Conservation (phyloP, 345 rosid species). For the Pseudoturritis turrita region DNA sequence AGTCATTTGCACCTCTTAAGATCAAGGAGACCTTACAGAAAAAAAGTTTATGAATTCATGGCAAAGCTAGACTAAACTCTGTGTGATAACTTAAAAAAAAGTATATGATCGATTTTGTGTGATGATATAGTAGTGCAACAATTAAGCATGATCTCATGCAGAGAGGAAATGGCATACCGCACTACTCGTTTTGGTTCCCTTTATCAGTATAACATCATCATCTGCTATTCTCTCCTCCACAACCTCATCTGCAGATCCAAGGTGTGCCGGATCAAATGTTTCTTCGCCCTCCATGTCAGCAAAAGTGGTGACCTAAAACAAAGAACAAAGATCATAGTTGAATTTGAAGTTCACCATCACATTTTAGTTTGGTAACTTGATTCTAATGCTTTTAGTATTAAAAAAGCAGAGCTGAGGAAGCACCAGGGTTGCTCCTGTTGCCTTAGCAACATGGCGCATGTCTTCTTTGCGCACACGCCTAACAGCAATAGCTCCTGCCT, state of each 20-base stretch:
- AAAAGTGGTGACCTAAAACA: constrained; percentile 82
- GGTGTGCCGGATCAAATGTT: constrained; percentile 81
- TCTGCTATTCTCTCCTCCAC: constrained; percentile 93
- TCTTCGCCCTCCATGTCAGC: constrained; percentile 99
- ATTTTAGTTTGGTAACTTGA: neutral
- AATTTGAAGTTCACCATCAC: neutral
- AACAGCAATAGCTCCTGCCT: constrained; percentile 97
- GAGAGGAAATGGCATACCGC: constrained; percentile 50
- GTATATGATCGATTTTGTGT: neutral
- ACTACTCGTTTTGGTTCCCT: constrained; percentile 81
- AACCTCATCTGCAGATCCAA: constrained; percentile 86
- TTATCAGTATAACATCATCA: constrained; percentile 88
- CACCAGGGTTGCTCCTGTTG: constrained; percentile 97
- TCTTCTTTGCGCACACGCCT: constrained; percentile 96
- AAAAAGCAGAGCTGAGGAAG: neutral
- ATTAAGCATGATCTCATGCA: neutral
- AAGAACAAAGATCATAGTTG: neutral
- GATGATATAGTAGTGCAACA: neutral
- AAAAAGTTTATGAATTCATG: neutral
- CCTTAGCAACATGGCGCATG: constrained; percentile 97
- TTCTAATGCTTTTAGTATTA: neutral
- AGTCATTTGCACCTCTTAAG: constrained; percentile 95
- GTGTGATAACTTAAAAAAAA: neutral
- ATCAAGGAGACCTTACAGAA: constrained; percentile 75
- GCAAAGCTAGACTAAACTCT: constrained; percentile 1